Evolutionary conservation across 495 filamentous ascomycete genomes (phyloP), one percentile per base, ranked within the genome.

Genomic region (Thozetella sp.): DNA sequence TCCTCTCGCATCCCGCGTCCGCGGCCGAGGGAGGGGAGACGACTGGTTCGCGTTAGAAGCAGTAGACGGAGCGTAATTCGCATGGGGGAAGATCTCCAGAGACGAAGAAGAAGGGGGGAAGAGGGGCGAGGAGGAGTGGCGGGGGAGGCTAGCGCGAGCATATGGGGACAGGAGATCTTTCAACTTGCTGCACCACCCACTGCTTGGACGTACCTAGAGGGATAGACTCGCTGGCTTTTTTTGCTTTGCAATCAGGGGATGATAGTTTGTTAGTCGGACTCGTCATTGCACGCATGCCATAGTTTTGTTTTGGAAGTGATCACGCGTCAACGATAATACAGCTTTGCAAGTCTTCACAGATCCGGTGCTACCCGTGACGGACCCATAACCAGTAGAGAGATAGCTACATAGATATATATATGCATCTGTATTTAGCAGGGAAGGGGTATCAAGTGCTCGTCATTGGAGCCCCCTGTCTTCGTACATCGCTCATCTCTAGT

Each of bases 211-310:
- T 19, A 37, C n/a, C 43, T 20, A 48, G 43, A 48, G 11, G 43
- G 43, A 48, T 48, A 48, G 43, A 48, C 43, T 20, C 43, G n/a
- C n/a, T 48, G n/a, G 10, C 43, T 48, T 48, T 48, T 48, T 48
- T 48, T 10, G 12, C 20, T 37, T 48, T 48, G 43, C 43, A 48
- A 9, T 4, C 3, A 48, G 43, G 43, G 43, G 20, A 20, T 48
- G 43, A 10, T n/a, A n/a, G n/a, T n/a, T n/a, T n/a, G n/a, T 48
- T 48, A 15, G 20, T 19, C 43, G 43, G 3, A 20, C 43, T 48
- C 20, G 43, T 48, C 43, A 20, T 19, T n/a, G n/a, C 43, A 48
- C 9, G n/a, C 15, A 15, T 48, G 43, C 6, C 11, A 19, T 48
- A 48, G 10, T 48, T 20, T 10, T 48, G 9, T 48, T n/a, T n/a